These are phyloP conservation scores for Hyaloscypha variabilis DNA, from an alignment of 495 filamentous ascomycete species.

Conservation along the genomic window DNA sequence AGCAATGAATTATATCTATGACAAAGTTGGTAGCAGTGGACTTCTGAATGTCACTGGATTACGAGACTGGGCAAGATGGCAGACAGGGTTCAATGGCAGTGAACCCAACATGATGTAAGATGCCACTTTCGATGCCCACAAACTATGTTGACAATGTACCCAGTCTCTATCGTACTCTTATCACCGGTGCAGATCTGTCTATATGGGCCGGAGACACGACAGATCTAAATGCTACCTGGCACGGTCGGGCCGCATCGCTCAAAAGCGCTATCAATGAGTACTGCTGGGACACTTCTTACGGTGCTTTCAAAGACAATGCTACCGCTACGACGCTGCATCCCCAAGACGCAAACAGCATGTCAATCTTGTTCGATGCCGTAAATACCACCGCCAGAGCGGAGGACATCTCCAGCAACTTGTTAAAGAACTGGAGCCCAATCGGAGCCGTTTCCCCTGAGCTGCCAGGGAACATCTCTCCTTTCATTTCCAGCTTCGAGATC, in stretches of 20 bases:
- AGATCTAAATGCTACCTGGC: conserved; percentile 35
- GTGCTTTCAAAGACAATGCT: conserved; percentile 61
- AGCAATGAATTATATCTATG: conserved; percentile 58
- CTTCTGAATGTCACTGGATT: conserved; percentile 61
- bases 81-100: conserved; percentile 52
- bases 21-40: conserved; percentile 49
- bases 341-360: conserved; percentile 33
- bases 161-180: conserved; percentile 54
- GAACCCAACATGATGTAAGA: conserved; percentile 57
- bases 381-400: conserved; percentile 39
- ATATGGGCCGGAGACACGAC: conserved; percentile 50
- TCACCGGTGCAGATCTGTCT: conserved; percentile 54
- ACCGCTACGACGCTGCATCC: conserved; percentile 46
- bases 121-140: not conserved
- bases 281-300: conserved; percentile 42
- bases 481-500: conserved; percentile 67
- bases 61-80: conserved; percentile 62
- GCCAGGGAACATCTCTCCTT: conserved; percentile 61
- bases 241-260: conserved; percentile 3
- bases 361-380: conserved; percentile 27
- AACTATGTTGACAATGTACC: conserved; percentile 37
- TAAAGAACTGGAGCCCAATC: conserved; percentile 46
- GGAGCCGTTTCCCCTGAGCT: conserved; percentile 62
- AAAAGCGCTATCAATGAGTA: conserved; percentile 39
- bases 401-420: conserved; percentile 23